These are phyloP conservation scores for Paramyrothecium roridum DNA, from an alignment of 2,329 filamentous ascomycete genomes.

Conservation along the genomic window DNA sequence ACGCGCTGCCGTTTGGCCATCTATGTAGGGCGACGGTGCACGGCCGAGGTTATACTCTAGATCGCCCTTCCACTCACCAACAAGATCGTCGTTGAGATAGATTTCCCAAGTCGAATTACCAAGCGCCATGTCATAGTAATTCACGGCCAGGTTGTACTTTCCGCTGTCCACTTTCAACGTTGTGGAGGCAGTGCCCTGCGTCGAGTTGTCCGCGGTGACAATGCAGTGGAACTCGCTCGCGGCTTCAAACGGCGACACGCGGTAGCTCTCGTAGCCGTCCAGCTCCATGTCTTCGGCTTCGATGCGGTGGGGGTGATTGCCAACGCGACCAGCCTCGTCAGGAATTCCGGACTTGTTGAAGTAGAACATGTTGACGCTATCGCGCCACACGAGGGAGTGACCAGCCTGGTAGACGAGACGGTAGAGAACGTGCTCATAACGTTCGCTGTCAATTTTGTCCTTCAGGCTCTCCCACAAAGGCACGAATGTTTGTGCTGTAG, in stretches of 20 bases:
- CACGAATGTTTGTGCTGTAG: constrained; percentile 57
- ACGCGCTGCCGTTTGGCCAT: constrained; percentile 63
- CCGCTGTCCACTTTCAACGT: constrained; percentile 46
- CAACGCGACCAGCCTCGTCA: constrained; percentile 53
- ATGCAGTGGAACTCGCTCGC: constrained; percentile 55
- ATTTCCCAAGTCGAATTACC: constrained; percentile 55
- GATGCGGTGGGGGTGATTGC: constrained; percentile 61
- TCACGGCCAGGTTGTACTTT: constrained; percentile 61
- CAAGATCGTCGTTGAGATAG: constrained; percentile 45
- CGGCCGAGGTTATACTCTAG: constrained; percentile 58
- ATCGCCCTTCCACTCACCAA: constrained; percentile 60
- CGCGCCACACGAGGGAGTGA: constrained; percentile 68
- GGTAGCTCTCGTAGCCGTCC: constrained; percentile 50
- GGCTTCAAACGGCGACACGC: constrained; percentile 55
- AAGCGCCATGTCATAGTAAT: constrained; percentile 62
- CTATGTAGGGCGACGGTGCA: constrained; percentile 54
- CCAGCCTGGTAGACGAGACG: constrained; percentile 64
- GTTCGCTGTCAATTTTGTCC: constrained; percentile 55
- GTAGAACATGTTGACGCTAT: constrained; percentile 65
- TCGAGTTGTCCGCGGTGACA: constrained; percentile 46
- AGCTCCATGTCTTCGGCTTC: constrained; percentile 66
- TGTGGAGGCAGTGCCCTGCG: constrained; percentile 42
- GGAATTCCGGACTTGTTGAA: constrained; percentile 56
- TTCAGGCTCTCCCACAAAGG: constrained; percentile 50
- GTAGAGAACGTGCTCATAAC: constrained; percentile 56